Base-by-base conservation (phyloP, 1,284 basidiomycete species). In the Stygiomarasmius scandens region DNA sequence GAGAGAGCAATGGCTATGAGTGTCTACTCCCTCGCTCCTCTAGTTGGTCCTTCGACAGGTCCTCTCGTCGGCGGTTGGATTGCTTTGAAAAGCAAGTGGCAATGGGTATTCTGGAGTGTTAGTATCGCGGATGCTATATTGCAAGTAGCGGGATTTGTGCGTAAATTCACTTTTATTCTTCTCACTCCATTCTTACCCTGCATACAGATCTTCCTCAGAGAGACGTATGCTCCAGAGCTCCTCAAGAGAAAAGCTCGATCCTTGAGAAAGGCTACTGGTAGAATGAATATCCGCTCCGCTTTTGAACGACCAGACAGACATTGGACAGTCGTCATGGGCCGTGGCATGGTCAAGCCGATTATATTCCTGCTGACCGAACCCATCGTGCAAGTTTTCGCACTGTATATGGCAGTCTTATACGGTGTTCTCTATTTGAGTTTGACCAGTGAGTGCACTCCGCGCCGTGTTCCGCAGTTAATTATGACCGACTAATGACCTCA, bases 391-490 rank as follows among this genome's bases (percentile, higher is more conserved):
- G 71, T 71, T 12, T 70, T 78, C 25, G 66, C 71, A 0, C 47
- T 74, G 1, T 78, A 76, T 59, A 72, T 78, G 68, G 70, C 71
- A 16, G 64, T 77, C 22, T 67, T 77, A 5, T 77, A 75, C 58
- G 73, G 75, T 9, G 64, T 71, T 10, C 71, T 81, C 45, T 82
- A 80, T 61, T 60, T 81, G 29, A 69, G 75, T 32, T 66, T 77
- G 48, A 74, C 73, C 8, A 71, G 72, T 71, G 50, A 60, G 63
- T 49, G 8, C 23, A 4, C 16, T 16, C 38, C 11, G 38, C 16
- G 8, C 29, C 29, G 10, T 32, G 22, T 16, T 38, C 22, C 44
- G n/a, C 24, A 20, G 27, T 44, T 43, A 45, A 25, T 19, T 24
- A 41, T 43, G 49, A 25, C 11, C 14, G 23, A 12, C 12, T 52